Evolutionary conservation across 2,329 filamentous ascomycete species (phyloP).

Genomic region (Eurotiales sp.): DNA sequence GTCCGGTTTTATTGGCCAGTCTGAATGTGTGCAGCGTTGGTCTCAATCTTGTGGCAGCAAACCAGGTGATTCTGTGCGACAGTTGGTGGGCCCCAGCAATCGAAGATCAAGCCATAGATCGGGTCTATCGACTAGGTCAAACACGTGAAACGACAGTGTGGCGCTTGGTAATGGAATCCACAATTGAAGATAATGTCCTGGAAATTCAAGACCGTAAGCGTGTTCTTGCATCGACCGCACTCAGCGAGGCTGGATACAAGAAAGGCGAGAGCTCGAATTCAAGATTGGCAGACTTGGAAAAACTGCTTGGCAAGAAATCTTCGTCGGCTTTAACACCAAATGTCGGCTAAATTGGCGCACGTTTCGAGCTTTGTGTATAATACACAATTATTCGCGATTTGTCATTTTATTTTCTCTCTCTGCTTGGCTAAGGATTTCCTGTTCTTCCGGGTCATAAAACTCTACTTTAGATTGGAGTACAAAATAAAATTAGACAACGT

Average conservation of each 20-base stretch:
- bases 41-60: conserved; percentile 78
- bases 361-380: neutral
- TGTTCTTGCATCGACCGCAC: conserved; percentile 71
- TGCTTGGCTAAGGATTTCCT: too few relatives aligned
- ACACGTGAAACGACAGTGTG: conserved; percentile 74
- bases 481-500: neutral
- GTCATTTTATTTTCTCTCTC: neutral
- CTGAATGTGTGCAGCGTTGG: conserved; percentile 80
- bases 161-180: conserved; percentile 74
- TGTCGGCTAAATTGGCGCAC: neutral
- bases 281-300: conserved; percentile 49
- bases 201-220: conserved; percentile 76
- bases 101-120: conserved; percentile 85
- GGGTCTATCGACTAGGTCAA: conserved; percentile 82
- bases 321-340: neutral
- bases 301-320: conserved; percentile 20
- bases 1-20: conserved; percentile 75
- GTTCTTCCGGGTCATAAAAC: neutral
- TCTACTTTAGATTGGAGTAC: neutral
- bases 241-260: conserved; percentile 62
- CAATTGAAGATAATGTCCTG: conserved; percentile 76
- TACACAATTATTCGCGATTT: neutral
- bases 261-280: conserved; percentile 53
- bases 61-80: conserved; percentile 79
- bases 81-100: conserved; percentile 93